Evolutionary conservation across 2,329 filamentous ascomycete genomes (phyloP).

Genomic region (Sporothrix humicola): DNA sequence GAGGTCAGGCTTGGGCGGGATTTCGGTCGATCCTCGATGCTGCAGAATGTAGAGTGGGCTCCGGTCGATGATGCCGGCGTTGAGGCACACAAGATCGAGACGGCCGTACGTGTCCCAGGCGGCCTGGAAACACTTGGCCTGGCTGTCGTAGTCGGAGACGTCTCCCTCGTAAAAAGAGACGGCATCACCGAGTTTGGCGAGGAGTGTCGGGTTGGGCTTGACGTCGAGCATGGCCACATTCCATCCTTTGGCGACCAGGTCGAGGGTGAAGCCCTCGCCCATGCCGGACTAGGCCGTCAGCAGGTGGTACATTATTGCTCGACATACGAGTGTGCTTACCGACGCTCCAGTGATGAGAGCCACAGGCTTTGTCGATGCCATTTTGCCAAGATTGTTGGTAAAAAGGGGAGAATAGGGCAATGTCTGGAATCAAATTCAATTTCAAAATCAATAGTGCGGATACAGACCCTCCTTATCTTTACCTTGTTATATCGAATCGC

Average conservation of each 20-base stretch:
- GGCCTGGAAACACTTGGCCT: constrained; percentile 16
- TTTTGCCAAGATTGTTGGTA: not conserved
- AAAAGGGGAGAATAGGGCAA: too few species aligned
- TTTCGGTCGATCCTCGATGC: not conserved
- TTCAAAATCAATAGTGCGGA: not conserved
- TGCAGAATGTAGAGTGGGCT: constrained; percentile 11
- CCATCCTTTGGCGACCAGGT: not conserved
- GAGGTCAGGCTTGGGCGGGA: not conserved
- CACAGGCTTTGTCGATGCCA: not conserved
- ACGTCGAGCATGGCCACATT: constrained; percentile 4
- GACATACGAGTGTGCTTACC: too few species aligned
- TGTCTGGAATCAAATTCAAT: too few species aligned
- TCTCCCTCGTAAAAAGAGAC: not conserved
- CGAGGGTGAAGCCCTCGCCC: not conserved
- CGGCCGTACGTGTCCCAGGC: constrained; percentile 5
- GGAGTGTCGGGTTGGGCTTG: not conserved
- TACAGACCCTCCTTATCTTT: not conserved
- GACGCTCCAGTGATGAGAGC: constrained; percentile 3
- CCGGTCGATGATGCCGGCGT: not conserved
- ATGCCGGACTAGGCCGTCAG: constrained; percentile 2
- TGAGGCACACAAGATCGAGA: not conserved
- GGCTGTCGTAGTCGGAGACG: constrained; percentile 13
- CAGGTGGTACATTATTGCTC: too few species aligned
- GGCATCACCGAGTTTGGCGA: not conserved
- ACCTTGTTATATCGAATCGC: too few species aligned